phyloP scores from a whole-genome alignment of 179 eudicot genomes.

The Beta macrorhiza region DNA sequence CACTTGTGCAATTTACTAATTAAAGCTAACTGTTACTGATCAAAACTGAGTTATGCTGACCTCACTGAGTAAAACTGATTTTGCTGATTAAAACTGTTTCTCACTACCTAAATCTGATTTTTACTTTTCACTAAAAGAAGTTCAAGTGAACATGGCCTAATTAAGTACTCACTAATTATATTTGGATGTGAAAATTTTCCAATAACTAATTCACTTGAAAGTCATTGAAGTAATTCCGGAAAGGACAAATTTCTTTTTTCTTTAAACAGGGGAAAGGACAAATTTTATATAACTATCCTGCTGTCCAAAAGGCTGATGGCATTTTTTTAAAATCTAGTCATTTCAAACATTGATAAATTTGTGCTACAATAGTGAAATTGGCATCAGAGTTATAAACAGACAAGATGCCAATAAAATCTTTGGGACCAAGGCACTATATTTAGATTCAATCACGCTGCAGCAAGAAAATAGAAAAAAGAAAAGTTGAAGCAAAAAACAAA shows the following conservation, averaged over 20 bases:
- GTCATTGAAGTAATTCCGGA: no score
- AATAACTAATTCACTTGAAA: not conserved
- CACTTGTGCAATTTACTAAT: no score
- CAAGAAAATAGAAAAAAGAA: not conserved
- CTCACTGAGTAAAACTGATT: no score
- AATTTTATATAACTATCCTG: not conserved
- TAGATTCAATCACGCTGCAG: not conserved
- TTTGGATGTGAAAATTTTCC: not conserved
- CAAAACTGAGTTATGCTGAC: no score
- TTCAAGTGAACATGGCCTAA: not conserved
- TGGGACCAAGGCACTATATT: not conserved
- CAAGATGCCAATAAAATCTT: not conserved
- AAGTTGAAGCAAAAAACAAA: slow-evolving; percentile 5
- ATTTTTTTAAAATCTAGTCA: not conserved
- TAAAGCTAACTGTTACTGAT: no score
- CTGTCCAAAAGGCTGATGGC: not conserved
- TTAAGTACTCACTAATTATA: not conserved
- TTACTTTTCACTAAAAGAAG: no score
- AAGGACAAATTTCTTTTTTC: not conserved
- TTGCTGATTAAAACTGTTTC: no score
- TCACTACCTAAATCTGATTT: no score
- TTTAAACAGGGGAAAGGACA: no score
- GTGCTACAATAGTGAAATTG: not conserved
- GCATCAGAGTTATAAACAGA: not conserved
- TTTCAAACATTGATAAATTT: not conserved